Conservation (phyloP, 2,329 filamentous ascomycete genomes). For the Cladophialophora bantiana region DNA sequence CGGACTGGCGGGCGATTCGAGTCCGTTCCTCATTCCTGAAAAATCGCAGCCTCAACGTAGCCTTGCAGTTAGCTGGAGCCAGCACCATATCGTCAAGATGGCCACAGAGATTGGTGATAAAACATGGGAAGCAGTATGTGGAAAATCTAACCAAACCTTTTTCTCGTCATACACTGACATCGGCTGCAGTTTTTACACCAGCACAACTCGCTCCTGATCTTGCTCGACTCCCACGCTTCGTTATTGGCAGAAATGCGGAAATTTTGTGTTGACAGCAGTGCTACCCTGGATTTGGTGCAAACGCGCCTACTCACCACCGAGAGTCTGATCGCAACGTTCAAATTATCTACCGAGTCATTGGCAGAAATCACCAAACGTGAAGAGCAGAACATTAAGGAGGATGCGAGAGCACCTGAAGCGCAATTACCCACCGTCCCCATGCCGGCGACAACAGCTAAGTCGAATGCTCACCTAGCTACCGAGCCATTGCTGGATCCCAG, state of each 20-base stretch:
- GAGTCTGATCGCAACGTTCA: conserved; percentile 28
- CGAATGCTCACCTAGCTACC: conserved; percentile 13
- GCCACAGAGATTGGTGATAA: conserved; percentile 11
- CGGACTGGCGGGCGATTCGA: background rate
- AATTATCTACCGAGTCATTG: conserved; percentile 26
- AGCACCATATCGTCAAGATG: conserved; percentile 4
- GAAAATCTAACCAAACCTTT: background rate
- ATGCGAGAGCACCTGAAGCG: conserved; percentile 14
- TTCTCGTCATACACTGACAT: conserved; percentile 10
- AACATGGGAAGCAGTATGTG: conserved; percentile 27
- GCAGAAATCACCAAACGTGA: conserved; percentile 21
- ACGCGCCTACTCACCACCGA: conserved; percentile 25
- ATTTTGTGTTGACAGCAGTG: conserved; percentile 14
- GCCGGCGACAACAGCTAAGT: background rate
- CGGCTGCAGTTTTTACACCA: conserved; percentile 28
- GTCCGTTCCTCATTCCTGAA: background rate
- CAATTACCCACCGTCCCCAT: conserved; percentile 9
- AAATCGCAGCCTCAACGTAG: background rate
- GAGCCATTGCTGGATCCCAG: conserved; percentile 32
- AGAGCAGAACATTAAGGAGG: background rate
- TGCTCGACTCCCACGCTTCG: conserved; percentile 32
- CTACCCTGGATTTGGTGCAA: conserved; percentile 12
- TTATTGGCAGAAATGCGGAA: conserved; percentile 29
- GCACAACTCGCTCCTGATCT: conserved; percentile 28
- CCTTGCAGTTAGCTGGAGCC: background rate